Percentiles rank a stretch among this genome's conserved stretches.
Conservation (phyloP, 1,284 basidiomycete species). For the Cutaneotrichosporon mucoides region DNA sequence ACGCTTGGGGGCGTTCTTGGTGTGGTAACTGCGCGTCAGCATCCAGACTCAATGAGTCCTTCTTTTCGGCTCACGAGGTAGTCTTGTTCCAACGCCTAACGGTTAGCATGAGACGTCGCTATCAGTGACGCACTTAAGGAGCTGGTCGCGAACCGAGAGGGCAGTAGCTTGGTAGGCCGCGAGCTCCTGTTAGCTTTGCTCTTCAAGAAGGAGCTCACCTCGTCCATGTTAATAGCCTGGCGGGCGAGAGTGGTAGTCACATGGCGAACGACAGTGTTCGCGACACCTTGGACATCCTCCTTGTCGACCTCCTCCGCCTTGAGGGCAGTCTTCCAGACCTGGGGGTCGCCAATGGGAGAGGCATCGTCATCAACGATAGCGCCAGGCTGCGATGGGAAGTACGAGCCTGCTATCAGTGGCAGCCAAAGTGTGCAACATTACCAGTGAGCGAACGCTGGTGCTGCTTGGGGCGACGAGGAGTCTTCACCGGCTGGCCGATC, state of each 20-base stretch:
- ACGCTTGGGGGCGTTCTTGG: slow-evolving; percentile 46
- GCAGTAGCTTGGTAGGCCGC: slow-evolving; percentile 47
- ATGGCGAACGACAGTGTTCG: slow-evolving; percentile 73
- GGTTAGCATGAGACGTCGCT: too few relatives aligned
- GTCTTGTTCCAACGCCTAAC: slow-evolving; percentile 47
- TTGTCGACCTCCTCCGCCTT: slow-evolving; percentile 32
- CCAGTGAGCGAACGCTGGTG: slow-evolving; percentile 45
- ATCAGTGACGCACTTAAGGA: slow-evolving; percentile 52
- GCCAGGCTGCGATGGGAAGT: slow-evolving; percentile 55
- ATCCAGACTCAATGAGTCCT: slow-evolving; percentile 9
- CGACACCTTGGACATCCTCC: slow-evolving; percentile 58
- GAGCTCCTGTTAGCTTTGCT: slow-evolving; percentile 55
- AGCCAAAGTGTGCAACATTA: slow-evolving; percentile 9
- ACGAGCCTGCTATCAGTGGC: slow-evolving; percentile 32
- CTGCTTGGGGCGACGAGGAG: slow-evolving; percentile 37
- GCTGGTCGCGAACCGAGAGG: slow-evolving; percentile 74
- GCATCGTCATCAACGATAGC: slow-evolving; percentile 64
- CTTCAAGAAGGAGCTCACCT: slow-evolving; percentile 56
- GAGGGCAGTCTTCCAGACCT: slow-evolving; percentile 65
- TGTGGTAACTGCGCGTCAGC: slow-evolving; percentile 37
- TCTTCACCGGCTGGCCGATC: slow-evolving; percentile 42
- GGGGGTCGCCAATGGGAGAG: slow-evolving; percentile 79
- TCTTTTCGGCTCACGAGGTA: slow-evolving; percentile 26
- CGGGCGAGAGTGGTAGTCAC: slow-evolving; percentile 80
- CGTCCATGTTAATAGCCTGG: slow-evolving; percentile 80